Conservation (phyloP, 2,329 filamentous ascomycete genomes). For the Paradendryphiella salina region DNA sequence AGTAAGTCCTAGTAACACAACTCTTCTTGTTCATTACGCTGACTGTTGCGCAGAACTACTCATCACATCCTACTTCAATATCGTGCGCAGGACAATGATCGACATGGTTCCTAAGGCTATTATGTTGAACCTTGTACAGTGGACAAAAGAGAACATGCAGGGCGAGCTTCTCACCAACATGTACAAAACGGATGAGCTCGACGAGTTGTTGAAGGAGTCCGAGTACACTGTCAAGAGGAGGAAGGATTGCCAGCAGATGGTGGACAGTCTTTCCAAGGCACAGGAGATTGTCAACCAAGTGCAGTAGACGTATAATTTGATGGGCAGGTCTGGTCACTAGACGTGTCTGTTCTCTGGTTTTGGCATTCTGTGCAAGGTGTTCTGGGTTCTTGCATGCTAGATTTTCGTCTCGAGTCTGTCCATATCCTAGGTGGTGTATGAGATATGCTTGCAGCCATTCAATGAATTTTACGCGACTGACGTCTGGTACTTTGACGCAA, state of each 20-base stretch:
- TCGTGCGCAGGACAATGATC: constrained; percentile 97
- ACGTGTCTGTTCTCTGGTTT: constrained; percentile 20
- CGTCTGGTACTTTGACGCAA: background rate
- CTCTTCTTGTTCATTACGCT: constrained; percentile 10
- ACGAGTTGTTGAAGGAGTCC: constrained; percentile 95
- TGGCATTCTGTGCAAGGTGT: constrained; percentile 29
- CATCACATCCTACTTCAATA: constrained; percentile 97
- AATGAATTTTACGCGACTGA: background rate
- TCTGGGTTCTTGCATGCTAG: constrained; percentile 19
- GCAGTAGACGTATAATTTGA: constrained; percentile 30
- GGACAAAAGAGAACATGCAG: constrained; percentile 98
- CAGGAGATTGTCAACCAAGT: constrained; percentile 93
- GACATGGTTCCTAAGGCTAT: constrained; percentile 99
- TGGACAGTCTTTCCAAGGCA: constrained; percentile 85
- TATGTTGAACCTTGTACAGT: constrained; percentile 95
- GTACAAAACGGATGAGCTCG: constrained; percentile 88
- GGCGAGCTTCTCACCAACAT: constrained; percentile 94
- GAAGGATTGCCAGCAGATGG: constrained; percentile 99
- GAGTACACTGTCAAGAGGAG: constrained; percentile 93
- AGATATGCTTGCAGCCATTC: constrained; percentile 4
- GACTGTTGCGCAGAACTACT: constrained; percentile 69
- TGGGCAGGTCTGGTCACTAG: constrained; percentile 8
- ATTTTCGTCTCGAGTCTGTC: constrained; percentile 20
- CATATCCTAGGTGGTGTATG: constrained; percentile 15
- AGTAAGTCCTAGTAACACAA: constrained; percentile 63